Evolutionary conservation across 2,329 filamentous ascomycete genomes (phyloP).

Genomic region (Apiospora malaysiana): DNA sequence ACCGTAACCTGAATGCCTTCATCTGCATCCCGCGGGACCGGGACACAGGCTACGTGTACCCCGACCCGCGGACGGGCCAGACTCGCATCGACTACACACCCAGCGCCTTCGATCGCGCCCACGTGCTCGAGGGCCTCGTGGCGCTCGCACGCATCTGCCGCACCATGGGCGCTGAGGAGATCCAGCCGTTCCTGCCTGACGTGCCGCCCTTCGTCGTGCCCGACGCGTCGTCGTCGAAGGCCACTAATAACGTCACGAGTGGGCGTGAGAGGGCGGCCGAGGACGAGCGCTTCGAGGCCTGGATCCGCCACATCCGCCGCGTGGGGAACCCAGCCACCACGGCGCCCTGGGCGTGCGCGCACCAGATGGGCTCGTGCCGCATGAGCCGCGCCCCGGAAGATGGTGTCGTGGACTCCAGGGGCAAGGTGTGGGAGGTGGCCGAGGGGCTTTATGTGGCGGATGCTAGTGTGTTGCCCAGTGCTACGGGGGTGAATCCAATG

Average conservation of each 20-base stretch:
- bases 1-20: conserved; percentile 71
- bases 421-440: conserved; percentile 66
- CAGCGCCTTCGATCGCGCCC: conserved; percentile 71
- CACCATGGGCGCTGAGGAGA: conserved; percentile 75
- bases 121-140: conserved; percentile 73
- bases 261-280: conserved; percentile 43
- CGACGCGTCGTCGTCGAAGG: neutral
- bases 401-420: conserved; percentile 62
- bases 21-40: conserved; percentile 77
- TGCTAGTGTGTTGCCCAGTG: conserved; percentile 74
- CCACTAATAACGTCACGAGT: neutral
- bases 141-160: conserved; percentile 77
- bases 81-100: conserved; percentile 72
- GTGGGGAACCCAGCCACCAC: conserved; percentile 56
- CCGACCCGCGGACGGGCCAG: conserved; percentile 68
- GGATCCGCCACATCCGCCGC: conserved; percentile 56
- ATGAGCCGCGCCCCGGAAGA: conserved; percentile 62
- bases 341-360: conserved; percentile 66
- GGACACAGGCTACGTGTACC: conserved; percentile 73
- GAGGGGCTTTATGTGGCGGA: conserved; percentile 72
- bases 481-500: conserved; percentile 81
- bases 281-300: conserved; percentile 63
- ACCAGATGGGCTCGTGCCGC: conserved; percentile 78
- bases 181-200: conserved; percentile 67
- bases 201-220: conserved; percentile 32